Percentiles rank a stretch among this genome's conserved stretches.
Evolutionary conservation across 1,284 basidiomycete genomes (phyloP).

Genomic region (Mycena sp.): DNA sequence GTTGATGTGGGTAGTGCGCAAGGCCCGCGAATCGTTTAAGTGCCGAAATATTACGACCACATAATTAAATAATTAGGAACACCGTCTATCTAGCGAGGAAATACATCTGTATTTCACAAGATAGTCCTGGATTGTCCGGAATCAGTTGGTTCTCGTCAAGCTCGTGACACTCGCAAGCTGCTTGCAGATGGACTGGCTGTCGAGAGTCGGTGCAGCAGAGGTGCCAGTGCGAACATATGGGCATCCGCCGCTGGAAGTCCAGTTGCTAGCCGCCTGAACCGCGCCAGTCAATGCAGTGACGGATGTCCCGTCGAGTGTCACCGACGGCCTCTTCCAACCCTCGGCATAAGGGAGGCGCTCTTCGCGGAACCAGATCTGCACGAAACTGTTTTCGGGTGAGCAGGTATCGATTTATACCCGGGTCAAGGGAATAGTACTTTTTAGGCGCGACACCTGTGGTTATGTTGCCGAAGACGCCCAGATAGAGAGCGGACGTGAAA

Average conservation of each 20-base stretch:
- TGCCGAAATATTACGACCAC: too few species aligned
- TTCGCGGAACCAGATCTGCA: conserved; percentile 33
- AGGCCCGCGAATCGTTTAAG: too few species aligned
- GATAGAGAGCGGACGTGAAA: conserved; percentile 29
- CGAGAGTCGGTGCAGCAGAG: conserved; percentile 18
- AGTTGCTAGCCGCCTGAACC: conserved; percentile 25
- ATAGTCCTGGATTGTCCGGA: too few species aligned
- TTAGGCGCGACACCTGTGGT: conserved; percentile 34
- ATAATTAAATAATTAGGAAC: too few species aligned
- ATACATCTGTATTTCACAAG: too few species aligned
- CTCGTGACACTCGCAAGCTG: conserved; percentile 16
- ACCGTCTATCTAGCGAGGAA: too few species aligned
- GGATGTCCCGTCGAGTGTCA: conserved; percentile 20
- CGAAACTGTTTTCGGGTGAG: conserved; percentile 19
- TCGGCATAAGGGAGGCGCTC: conserved; percentile 32
- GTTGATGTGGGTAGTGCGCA: too few species aligned
- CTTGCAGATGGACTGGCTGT: conserved; percentile 23
- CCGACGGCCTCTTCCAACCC: conserved; percentile 25
- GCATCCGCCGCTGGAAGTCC: conserved; percentile 28
- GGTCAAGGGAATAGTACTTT: conserved; percentile 16
- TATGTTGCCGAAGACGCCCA: conserved; percentile 32
- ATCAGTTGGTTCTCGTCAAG: too few species aligned
- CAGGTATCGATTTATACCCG: neutral
- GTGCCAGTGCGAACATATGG: conserved; percentile 24
- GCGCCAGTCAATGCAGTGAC: conserved; percentile 13